Evolutionary conservation across 2,329 filamentous ascomycete genomes (phyloP).

Genomic region (Fusarium sp.): DNA sequence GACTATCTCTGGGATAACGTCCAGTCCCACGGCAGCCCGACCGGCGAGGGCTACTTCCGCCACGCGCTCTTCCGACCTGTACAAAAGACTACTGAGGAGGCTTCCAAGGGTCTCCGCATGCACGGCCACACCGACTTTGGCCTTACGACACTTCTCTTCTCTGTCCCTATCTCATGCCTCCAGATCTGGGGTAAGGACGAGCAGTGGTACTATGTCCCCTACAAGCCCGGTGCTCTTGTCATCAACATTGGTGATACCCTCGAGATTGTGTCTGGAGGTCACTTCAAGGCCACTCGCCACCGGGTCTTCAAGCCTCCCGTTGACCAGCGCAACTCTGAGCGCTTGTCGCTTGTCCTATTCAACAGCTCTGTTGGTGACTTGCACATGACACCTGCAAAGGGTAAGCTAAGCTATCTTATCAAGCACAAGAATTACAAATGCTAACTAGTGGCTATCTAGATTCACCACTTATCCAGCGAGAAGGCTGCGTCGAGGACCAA

Average conservation of each 20-base stretch:
- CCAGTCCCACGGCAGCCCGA: conserved; percentile 42
- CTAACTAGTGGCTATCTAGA: conserved; percentile 17
- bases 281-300: conserved; percentile 43
- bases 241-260: conserved; percentile 42
- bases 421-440: neutral
- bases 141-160: conserved; percentile 35
- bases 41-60: conserved; percentile 42
- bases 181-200: conserved; percentile 43
- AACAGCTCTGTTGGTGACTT: conserved; percentile 63
- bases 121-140: conserved; percentile 41
- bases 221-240: conserved; percentile 41
- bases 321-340: conserved; percentile 53
- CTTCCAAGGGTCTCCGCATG: conserved; percentile 42
- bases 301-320: conserved; percentile 37
- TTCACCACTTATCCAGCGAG: conserved; percentile 52
- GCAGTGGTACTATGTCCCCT: conserved; percentile 43
- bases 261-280: conserved; percentile 39
- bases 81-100: conserved; percentile 36
- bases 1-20: conserved; percentile 44
- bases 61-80: conserved; percentile 40
- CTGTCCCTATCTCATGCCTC: conserved; percentile 39
- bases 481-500: conserved; percentile 61
- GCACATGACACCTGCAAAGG: conserved; percentile 57
- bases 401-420: neutral
- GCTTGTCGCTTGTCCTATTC: conserved; percentile 60